Base-by-base conservation (phyloP, 495 filamentous ascomycete species). In the Hypomontagnella monticulosa region DNA sequence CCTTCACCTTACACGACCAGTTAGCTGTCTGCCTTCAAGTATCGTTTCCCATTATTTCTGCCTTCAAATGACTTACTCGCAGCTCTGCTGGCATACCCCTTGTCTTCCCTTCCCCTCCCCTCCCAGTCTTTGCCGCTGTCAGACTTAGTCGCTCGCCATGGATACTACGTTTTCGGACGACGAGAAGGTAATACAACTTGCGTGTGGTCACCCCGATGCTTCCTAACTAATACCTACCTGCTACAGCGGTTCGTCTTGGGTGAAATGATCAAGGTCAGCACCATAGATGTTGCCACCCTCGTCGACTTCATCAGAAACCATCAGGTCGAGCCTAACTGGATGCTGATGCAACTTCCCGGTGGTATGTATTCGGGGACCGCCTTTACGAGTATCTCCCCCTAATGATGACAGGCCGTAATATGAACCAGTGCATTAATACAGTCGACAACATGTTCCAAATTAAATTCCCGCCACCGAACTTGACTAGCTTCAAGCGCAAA, bases 201-300 rank as follows among this genome's bases (percentile, higher is more conserved):
- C 62, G 10, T 27, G 32, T 56, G 50, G 50, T 37, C 42, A 3
- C 44, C 37, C n/a, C 12, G 11, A 18, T 42, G 20, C 16, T 50
- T 48, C 48, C 38, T 54, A 43, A 59, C 72, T 78, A 73, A 78
- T 62, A 9, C 19, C 33, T 20, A 50, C 73, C 37, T 59, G 11
- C 56, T 66, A 23, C 61, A 85, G 83, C 81, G 83, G 71, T 83
- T 82, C 71, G 70, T 84, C 63, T 73, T 85, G 49, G 79, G 78
- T 71, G 82, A 85, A 75, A 82, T 80, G 61, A 78, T 85, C 71
- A 85, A 84, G 65, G 74, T 73, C 64, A 83, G 79, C 74, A 67
- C 74, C 20, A 75, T 85, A 61, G 77, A 83, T 37, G 72, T 82
- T 23, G 70, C 71, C 19, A 69, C 70, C 36, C 71, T 82, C 20